Percentiles rank a stretch among this genome's conserved stretches.
Evolutionary conservation across 768 basidiomycete genomes (phyloP).

Genomic region (Mycena maculata): DNA sequence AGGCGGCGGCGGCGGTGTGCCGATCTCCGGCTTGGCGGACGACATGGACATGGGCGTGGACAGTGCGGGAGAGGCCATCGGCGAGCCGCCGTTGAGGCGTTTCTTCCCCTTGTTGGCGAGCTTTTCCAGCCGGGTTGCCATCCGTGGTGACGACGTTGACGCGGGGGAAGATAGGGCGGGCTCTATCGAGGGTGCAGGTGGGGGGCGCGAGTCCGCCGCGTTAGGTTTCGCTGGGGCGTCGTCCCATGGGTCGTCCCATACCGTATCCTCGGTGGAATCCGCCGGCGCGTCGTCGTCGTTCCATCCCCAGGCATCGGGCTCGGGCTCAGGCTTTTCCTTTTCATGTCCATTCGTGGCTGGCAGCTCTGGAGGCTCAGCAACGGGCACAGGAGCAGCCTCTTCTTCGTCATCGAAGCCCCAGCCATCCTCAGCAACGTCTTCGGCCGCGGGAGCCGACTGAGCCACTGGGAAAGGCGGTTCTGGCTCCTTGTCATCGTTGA

Average conservation of each 20-base stretch:
- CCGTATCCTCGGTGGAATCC: conserved; percentile 54
- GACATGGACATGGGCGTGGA: conserved; percentile 22
- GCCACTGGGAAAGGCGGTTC: conserved; percentile 29
- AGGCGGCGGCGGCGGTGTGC: conserved; percentile 38
- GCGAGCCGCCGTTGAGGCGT: conserved; percentile 47
- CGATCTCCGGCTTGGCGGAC: conserved; percentile 37
- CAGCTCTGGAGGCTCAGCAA: conserved; percentile 29
- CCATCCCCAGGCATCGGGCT: conserved; percentile 80
- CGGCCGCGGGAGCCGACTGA: conserved; percentile 15
- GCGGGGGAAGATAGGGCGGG: conserved; percentile 18
- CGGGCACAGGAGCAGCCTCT: neutral
- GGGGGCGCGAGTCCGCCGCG: conserved; percentile 41
- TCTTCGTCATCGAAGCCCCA: conserved; percentile 40
- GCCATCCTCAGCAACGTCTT: conserved; percentile 27
- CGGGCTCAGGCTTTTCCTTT: conserved; percentile 50
- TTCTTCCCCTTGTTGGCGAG: conserved; percentile 67
- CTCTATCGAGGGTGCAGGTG: conserved; percentile 44
- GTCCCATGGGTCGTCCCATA: conserved; percentile 80
- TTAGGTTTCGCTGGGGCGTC: conserved; percentile 52
- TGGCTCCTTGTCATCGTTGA: conserved; percentile 57
- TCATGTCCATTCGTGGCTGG: conserved; percentile 27
- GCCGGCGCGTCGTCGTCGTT: conserved; percentile 63
- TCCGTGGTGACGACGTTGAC: conserved; percentile 53
- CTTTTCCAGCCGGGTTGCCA: conserved; percentile 69
- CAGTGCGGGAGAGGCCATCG: conserved; percentile 35